Conservation (phyloP, 371 early-diverging fungal genomes). For the Saksenaea vasiformis region DNA sequence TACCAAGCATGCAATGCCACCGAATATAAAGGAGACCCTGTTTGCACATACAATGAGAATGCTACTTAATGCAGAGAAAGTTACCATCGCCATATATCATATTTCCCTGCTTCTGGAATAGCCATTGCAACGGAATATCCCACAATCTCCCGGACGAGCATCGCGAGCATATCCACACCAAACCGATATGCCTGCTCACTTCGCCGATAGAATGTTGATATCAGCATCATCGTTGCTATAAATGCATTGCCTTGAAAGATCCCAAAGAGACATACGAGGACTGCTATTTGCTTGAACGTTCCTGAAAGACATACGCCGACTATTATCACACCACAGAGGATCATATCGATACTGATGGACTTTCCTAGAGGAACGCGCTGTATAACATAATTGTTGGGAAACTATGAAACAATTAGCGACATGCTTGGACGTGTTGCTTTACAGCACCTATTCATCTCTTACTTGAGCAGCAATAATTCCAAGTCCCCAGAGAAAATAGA, state of each 20-base stretch:
- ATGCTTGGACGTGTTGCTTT: too few relatives aligned
- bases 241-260: conserved; percentile 35
- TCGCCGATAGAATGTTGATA: conserved; percentile 37
- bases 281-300: conserved; percentile 31
- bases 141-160: not conserved
- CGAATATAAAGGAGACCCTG: conserved; percentile 29
- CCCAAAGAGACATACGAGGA: conserved; percentile 31
- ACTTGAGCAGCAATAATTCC: too few relatives aligned
- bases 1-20: conserved; percentile 9
- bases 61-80: not conserved
- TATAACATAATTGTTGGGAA: conserved; percentile 30
- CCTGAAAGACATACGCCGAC: conserved; percentile 22
- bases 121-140: too few relatives aligned
- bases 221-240: conserved; percentile 27
- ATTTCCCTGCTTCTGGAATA: conserved; percentile 57
- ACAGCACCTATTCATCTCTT: too few relatives aligned
- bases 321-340: conserved; percentile 30
- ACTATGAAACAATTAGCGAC: too few relatives aligned
- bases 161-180: conserved; percentile 28
- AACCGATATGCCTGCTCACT: conserved; percentile 30
- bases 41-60: not conserved
- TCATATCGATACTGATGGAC: conserved; percentile 22
- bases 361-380: conserved; percentile 23
- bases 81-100: conserved; percentile 55
- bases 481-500: too few relatives aligned